Evolutionary conservation across 148 eudicot species (phyloP), one percentile per base, ranked within the genome.

Genomic region (Rheum nobile): DNA sequence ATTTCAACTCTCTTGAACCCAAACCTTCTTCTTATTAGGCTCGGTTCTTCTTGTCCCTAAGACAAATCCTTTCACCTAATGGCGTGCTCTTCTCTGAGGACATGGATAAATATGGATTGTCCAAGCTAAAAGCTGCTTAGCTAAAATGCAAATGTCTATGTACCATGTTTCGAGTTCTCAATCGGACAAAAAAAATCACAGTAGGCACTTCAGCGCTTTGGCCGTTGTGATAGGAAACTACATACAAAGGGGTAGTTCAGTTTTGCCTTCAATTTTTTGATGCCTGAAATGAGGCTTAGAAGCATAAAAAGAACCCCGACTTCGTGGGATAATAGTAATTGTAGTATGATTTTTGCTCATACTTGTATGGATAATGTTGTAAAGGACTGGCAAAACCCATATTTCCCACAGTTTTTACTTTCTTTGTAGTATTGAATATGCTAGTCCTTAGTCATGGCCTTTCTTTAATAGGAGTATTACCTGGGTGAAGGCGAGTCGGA

Each of bases 41-140:
- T 16, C 70, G 77, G 7, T 75, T 75, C 71, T 42, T 42, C 34
- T 72, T 41, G 72, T 38, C 92, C 57, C 79, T 91, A 9, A 74
- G 73, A 42, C 92, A 93, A 7, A 86, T 94, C 67, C 82, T 88
- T 61, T 87, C 89, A 24, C 85, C 86, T 0, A 77, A 82, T 29
- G 97, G 98, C 67, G 81, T 94, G 19, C 85, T 94, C 14, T 84
- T 82, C 71, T 82, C 93, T 0, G 85, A 89, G n/a, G 92, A 88
- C 67, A 55, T 77, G 47, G 72, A 71, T 9, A 86, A 79, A 26
- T 80, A 82, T 79, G 77, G 78, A 42, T 67, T 84, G 65, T 81
- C 81, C 46, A 81, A 83, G 75, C 78, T 86, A 67, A 86, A 79
- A 80, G 75, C 86, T 75, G 80, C 90, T 34, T 93, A 91, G 77